Evolutionary conservation across 768 basidiomycete species (phyloP), one percentile per base, ranked within the genome.

Genomic region (Boletus patriciae): DNA sequence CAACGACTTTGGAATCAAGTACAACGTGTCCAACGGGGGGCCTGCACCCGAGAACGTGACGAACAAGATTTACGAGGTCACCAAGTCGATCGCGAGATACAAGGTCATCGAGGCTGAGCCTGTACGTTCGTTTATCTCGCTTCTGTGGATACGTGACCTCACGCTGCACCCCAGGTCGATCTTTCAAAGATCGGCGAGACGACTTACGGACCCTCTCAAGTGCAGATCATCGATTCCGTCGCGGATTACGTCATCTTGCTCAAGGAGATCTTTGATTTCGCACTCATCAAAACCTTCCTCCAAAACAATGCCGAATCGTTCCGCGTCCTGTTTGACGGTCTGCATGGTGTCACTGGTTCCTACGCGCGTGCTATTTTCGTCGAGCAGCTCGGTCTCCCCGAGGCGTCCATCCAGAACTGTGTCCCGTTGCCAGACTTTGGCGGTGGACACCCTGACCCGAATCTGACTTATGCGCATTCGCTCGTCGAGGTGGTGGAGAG

Each of bases 1-100:
- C 69, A 89, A 91, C 66, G 97, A 99, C 74, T 99, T 98, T 72
- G 97, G 97, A 46, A 98, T 99, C 84, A 98, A 99, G 76, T 99
- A 97, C 80, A 99, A 99, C 74, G 90, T 94, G 46, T 87, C 88
- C 38, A 99, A 99, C 65, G 97, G 97, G 58, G 97, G 97, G 4
- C 96, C 97, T 19, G 97, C 97, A 21, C 94, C 97, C 0, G 97
- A 99, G 76, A 85, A 80, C 67, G 87, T 99, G 56, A 99, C 97
- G n/a, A 81, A 99, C 77, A 88, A 86, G 76, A 98, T 99, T 61
- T 96, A 82, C 71, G 93, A 92, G 69, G 87, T 84, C 74, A 94
- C 93, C 52, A 96, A 92, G 82, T 83, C 83, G 15, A 92, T 98
- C 70, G 73, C 78, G 58, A 83, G 75, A 51, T 99, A 98, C 84